Percentiles rank a stretch among this genome's conserved stretches.
These are phyloP conservation scores for Taiwanofungus camphoratus DNA, from an alignment of 1,284 basidiomycete genomes.

Conservation along the genomic window DNA sequence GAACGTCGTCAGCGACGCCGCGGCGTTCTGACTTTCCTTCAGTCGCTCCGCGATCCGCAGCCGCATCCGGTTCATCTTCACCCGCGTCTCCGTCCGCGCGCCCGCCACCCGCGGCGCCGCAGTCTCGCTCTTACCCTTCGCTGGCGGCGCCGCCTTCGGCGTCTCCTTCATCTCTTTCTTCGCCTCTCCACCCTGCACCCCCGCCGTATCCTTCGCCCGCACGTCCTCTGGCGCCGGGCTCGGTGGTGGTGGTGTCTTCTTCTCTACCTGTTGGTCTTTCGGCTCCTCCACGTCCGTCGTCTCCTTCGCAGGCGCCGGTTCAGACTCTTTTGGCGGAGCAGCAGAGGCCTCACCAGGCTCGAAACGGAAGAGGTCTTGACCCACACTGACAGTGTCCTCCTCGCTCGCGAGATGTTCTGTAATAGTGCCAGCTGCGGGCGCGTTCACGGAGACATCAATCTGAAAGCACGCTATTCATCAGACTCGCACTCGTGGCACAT, in stretches of 20 bases:
- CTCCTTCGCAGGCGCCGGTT: slow-evolving; percentile 36
- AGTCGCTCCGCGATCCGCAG: slow-evolving; percentile 94
- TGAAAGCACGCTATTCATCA: slow-evolving; percentile 26
- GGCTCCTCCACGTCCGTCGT: slow-evolving; percentile 40
- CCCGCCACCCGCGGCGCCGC: slow-evolving; percentile 39
- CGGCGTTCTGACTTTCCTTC: slow-evolving; percentile 97
- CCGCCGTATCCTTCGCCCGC: slow-evolving; percentile 30
- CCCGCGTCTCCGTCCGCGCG: slow-evolving; percentile 81
- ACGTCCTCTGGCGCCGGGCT: slow-evolving; percentile 30
- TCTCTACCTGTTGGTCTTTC: slow-evolving; percentile 45
- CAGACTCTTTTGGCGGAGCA: slow-evolving; percentile 30
- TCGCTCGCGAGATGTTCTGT: slow-evolving; percentile 84
- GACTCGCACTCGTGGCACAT: neutral
- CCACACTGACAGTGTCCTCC: slow-evolving; percentile 92
- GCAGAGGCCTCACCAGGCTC: slow-evolving; percentile 73
- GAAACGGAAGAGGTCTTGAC: slow-evolving; percentile 91
- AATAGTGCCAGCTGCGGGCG: slow-evolving; percentile 86
- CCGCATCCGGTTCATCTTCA: slow-evolving; percentile 98
- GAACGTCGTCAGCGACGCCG: slow-evolving; percentile 96
- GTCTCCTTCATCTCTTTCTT: slow-evolving; percentile 39
- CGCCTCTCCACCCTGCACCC: slow-evolving; percentile 33
- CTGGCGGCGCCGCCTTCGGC: slow-evolving; percentile 34
- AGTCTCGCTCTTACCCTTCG: slow-evolving; percentile 35
- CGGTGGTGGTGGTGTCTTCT: slow-evolving; percentile 34
- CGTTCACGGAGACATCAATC: slow-evolving; percentile 98